Conservation (phyloP, 2,329 filamentous ascomycete species). For the Sclerotinia sclerotiorum region DNA sequence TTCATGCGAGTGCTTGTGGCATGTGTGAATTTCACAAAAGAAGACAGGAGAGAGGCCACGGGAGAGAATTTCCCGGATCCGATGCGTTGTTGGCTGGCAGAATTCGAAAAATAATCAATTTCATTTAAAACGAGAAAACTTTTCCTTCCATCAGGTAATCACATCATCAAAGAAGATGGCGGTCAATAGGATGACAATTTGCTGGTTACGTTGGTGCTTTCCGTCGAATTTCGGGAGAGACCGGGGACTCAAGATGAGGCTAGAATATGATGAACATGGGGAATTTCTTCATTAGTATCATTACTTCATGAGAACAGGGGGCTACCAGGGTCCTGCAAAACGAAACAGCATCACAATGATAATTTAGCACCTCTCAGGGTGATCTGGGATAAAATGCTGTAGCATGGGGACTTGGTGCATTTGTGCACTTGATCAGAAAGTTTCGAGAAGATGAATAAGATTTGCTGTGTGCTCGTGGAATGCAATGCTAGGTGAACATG, state of each 20-base stretch:
- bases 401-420: background rate
- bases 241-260: conserved; percentile 13
- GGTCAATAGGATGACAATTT: conserved; percentile 1
- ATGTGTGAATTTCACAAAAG: background rate
- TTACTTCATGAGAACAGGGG: conserved; percentile 1
- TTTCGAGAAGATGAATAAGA: background rate
- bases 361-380: background rate
- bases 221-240: conserved; percentile 10
- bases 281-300: background rate
- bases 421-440: background rate
- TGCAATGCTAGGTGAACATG: background rate
- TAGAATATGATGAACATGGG: conserved; percentile 12
- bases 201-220: background rate
- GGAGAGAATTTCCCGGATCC: conserved; percentile 1
- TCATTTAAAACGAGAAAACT: background rate
- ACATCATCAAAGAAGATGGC: background rate
- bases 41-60: background rate
- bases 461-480: background rate
- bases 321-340: background rate
- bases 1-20: conserved; percentile 5
- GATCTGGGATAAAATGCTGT: background rate
- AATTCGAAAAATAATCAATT: conserved; percentile 9
- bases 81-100: conserved; percentile 3
- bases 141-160: background rate
- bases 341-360: background rate